Evolutionary conservation across 352 stramenopile genomes (phyloP).

Genomic region (Phytophthora citrophthora): DNA sequence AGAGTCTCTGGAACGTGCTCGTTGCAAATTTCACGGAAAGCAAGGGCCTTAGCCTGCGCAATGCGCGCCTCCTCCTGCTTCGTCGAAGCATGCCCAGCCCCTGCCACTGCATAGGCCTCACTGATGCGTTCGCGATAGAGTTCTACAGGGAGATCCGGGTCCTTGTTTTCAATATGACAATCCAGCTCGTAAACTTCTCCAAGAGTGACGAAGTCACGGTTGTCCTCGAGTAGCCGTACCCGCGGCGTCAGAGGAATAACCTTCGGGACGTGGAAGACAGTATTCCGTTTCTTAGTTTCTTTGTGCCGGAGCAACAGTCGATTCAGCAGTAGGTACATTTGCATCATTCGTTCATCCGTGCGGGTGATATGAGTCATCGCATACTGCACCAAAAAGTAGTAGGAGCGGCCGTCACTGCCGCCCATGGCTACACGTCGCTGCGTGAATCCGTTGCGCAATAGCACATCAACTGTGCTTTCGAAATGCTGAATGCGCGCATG

Average conservation of each 20-base stretch:
- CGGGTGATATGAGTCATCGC: constrained; percentile 93
- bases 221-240: constrained; percentile 88
- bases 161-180: constrained; percentile 69
- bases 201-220: constrained; percentile 84
- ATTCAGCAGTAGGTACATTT: constrained; percentile 93
- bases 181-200: constrained; percentile 88
- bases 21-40: constrained; percentile 85
- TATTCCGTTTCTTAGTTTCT: constrained; percentile 88
- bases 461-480: constrained; percentile 84
- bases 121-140: constrained; percentile 79
- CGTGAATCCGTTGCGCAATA: constrained; percentile 90
- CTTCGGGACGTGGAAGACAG: constrained; percentile 91
- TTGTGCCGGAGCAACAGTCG: constrained; percentile 86
- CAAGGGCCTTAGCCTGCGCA: constrained; percentile 60
- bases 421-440: constrained; percentile 91
- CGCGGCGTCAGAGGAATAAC: constrained; percentile 93
- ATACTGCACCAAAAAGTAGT: constrained; percentile 94
- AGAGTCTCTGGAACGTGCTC: constrained; percentile 84
- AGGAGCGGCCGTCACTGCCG: constrained; percentile 87
- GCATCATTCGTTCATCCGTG: constrained; percentile 94
- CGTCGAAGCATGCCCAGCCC: constrained; percentile 34
- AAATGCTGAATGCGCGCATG: constrained; percentile 92
- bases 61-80: constrained; percentile 74
- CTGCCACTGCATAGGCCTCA: constrained; percentile 59
- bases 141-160: constrained; percentile 83